Conservation (phyloP, 768 basidiomycete species). For the Macrolepiota dolichaula region DNA sequence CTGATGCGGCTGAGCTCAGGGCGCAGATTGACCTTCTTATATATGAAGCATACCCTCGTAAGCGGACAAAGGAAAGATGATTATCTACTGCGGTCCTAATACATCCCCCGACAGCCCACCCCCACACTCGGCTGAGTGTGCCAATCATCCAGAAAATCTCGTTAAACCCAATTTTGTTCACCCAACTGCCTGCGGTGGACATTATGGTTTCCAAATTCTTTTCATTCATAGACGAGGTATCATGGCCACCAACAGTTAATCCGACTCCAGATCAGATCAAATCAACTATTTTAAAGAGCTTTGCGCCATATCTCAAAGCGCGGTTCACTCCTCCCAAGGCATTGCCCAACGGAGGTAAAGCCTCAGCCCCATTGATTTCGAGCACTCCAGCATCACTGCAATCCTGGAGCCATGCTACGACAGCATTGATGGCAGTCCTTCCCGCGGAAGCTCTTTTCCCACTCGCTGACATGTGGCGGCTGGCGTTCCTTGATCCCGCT, state of each 20-base stretch:
- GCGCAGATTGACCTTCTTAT: conserved; percentile 73
- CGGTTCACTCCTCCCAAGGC: conserved; percentile 37
- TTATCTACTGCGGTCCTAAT: neutral
- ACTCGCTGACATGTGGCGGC: conserved; percentile 77
- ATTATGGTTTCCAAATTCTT: conserved; percentile 58
- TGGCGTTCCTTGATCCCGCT: conserved; percentile 64
- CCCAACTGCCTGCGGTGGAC: conserved; percentile 67
- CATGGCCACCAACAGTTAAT: conserved; percentile 28
- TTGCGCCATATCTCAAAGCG: conserved; percentile 65
- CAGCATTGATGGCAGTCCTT: conserved; percentile 40
- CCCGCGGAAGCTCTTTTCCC: conserved; percentile 67
- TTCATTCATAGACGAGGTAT: conserved; percentile 53
- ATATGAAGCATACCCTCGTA: conserved; percentile 79
- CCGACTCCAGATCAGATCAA: conserved; percentile 41
- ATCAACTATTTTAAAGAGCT: conserved; percentile 38
- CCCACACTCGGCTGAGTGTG: conserved; percentile 59
- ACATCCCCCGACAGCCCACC: conserved; percentile 54
- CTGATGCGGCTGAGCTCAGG: conserved; percentile 62
- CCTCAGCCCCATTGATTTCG: conserved; percentile 19
- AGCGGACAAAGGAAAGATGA: conserved; percentile 26
- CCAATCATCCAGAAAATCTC: conserved; percentile 61
- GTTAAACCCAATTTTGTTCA: conserved; percentile 72
- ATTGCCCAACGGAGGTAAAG: conserved; percentile 13
- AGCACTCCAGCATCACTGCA: conserved; percentile 37
- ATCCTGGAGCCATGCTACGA: conserved; percentile 48